Evolutionary conservation across 768 basidiomycete genomes (phyloP).

Genomic region (Serendipita sp.): DNA sequence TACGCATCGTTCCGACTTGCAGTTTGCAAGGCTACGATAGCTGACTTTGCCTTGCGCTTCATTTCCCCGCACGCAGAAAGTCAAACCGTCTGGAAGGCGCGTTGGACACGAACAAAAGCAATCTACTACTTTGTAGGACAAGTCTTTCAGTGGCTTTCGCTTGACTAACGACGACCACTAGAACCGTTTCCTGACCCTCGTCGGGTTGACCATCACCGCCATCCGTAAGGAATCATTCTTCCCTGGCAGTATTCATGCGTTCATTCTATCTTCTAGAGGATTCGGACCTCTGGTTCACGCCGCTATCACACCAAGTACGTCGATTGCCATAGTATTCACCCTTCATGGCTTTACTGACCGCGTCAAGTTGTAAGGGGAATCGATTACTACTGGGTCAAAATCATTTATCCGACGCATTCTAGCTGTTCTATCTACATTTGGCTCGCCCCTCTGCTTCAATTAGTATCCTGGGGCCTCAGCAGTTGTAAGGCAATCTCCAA

Average conservation of each 20-base stretch:
- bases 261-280: neutral
- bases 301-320: neutral
- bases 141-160: neutral
- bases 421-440: neutral
- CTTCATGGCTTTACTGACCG: neutral
- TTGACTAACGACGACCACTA: neutral
- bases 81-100: constrained; percentile 1
- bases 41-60: neutral
- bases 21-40: neutral
- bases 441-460: neutral
- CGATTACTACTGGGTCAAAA: neutral
- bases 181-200: neutral
- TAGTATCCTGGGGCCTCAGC: neutral
- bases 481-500: neutral
- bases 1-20: neutral
- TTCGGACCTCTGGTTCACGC: neutral
- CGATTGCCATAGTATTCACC: neutral
- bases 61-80: neutral
- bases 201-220: neutral
- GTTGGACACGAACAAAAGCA: neutral
- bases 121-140: neutral
- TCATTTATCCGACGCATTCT: neutral
- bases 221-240: neutral
- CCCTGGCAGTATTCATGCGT: too few species aligned
- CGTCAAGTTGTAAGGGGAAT: neutral